These are phyloP conservation scores for Nitzschia sp. DNA, from an alignment of 108 stramenopile species.

Conservation along the genomic window DNA sequence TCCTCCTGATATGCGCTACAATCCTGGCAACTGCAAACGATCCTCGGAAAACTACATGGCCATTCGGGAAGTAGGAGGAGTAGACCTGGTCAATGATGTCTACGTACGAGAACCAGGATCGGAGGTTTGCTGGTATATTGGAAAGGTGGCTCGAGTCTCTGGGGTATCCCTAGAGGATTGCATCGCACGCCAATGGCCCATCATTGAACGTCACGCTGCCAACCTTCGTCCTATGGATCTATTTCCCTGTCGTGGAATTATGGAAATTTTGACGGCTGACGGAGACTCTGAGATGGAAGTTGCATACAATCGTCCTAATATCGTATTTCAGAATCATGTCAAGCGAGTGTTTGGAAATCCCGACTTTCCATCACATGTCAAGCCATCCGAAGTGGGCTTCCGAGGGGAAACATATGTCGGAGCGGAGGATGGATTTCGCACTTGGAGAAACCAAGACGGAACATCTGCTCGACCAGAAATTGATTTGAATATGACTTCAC, in stretches of 20 bases:
- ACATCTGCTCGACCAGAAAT: slow-evolving; percentile 63
- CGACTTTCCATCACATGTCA: slow-evolving; percentile 28
- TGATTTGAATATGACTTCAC: slow-evolving; percentile 11
- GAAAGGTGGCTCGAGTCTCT: slow-evolving; percentile 78
- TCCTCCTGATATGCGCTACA: slow-evolving; percentile 80
- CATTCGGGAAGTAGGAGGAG: slow-evolving; percentile 64
- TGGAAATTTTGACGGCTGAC: slow-evolving; percentile 78
- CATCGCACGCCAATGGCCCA: slow-evolving; percentile 65
- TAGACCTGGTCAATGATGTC: slow-evolving; percentile 70
- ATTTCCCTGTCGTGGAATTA: slow-evolving; percentile 50
- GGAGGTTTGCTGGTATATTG: slow-evolving; percentile 74
- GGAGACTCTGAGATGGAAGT: slow-evolving; percentile 86
- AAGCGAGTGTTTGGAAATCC: neutral
- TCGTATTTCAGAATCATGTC: slow-evolving; percentile 1
- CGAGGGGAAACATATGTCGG: slow-evolving; percentile 75
- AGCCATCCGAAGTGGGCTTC: slow-evolving; percentile 65
- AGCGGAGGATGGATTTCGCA: slow-evolving; percentile 74
- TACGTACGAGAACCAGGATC: slow-evolving; percentile 59
- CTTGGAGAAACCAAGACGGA: slow-evolving; percentile 69
- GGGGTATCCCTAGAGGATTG: slow-evolving; percentile 69
- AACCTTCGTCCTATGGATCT: slow-evolving; percentile 74
- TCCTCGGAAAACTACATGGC: slow-evolving; percentile 63
- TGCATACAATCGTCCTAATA: slow-evolving; percentile 67
- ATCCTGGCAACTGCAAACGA: slow-evolving; percentile 40
- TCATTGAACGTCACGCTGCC: slow-evolving; percentile 76